A percentile compares a stretch with the other conserved stretches of the same genome.
Evolutionary conservation across 306 rosid species (phyloP).

Genomic region (Acacia crassicarpa): DNA sequence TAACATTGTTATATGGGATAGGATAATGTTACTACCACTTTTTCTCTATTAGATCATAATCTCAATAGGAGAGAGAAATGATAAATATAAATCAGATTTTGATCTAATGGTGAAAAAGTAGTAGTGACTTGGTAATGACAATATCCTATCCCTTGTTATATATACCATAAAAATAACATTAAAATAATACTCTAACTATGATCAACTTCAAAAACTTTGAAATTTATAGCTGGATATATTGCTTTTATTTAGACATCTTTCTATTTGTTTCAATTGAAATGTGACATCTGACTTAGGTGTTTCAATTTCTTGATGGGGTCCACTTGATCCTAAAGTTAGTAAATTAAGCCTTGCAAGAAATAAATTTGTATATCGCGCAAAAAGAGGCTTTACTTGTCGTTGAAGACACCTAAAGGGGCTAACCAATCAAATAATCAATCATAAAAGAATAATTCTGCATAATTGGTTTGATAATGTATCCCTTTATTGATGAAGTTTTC

Average conservation of each 20-base stretch:
- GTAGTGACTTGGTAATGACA: no score
- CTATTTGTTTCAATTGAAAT: not conserved
- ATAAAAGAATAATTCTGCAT: not conserved
- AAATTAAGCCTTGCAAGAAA: not conserved
- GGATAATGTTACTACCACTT: no score
- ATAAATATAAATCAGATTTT: no score
- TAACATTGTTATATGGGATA: no score
- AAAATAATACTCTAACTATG: no score
- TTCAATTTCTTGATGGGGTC: not conserved
- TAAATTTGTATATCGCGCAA: not conserved
- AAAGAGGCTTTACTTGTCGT: not conserved
- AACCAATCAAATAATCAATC: not conserved
- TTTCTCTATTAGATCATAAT: no score
- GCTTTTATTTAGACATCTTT: not conserved
- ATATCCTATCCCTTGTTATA: no score
- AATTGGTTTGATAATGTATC: not conserved
- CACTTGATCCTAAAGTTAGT: not conserved
- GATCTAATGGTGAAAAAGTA: no score
- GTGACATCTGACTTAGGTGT: constrained; percentile 3
- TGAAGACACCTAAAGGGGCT: not conserved
- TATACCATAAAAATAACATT: no score
- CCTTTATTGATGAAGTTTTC: not conserved
- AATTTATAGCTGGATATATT: not conserved
- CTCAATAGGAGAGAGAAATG: no score
- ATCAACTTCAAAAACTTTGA: not conserved